Conservation (phyloP, 2,329 filamentous ascomycete species). For the Saccharata proteae region DNA sequence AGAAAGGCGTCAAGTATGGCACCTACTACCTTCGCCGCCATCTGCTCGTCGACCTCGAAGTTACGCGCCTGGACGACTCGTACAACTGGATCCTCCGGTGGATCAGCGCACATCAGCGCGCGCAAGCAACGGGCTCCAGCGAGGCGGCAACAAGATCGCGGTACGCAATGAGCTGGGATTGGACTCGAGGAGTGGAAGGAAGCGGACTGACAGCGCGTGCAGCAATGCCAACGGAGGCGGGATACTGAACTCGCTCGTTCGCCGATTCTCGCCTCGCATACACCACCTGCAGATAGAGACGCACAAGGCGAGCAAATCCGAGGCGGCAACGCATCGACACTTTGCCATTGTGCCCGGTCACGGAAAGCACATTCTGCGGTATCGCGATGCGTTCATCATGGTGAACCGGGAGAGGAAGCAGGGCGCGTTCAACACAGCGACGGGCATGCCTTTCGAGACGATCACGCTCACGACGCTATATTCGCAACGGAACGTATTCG, state of each 20-base stretch:
- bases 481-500: slow-evolving; percentile 77
- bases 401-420: slow-evolving; percentile 84
- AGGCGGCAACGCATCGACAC: slow-evolving; percentile 60
- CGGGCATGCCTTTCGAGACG: slow-evolving; percentile 86
- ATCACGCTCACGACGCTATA: slow-evolving; percentile 87
- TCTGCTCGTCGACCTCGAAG: slow-evolving; percentile 89
- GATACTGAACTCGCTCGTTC: slow-evolving; percentile 41
- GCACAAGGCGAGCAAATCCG: slow-evolving; percentile 47
- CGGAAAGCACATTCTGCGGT: slow-evolving; percentile 76
- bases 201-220: background rate
- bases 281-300: slow-evolving; percentile 56
- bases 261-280: slow-evolving; percentile 46
- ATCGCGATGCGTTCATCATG: slow-evolving; percentile 74
- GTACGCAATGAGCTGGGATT: background rate
- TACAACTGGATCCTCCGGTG: slow-evolving; percentile 92
- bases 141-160: background rate
- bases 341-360: slow-evolving; percentile 88
- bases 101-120: slow-evolving; percentile 71
- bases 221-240: slow-evolving; percentile 23
- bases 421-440: slow-evolving; percentile 57
- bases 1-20: slow-evolving; percentile 60
- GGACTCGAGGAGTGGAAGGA: background rate
- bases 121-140: slow-evolving; percentile 38
- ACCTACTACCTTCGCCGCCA: slow-evolving; percentile 68
- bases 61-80: slow-evolving; percentile 83